These are phyloP conservation scores for Neltuma alba DNA, from an alignment of 306 rosid genomes.

Conservation along the genomic window DNA sequence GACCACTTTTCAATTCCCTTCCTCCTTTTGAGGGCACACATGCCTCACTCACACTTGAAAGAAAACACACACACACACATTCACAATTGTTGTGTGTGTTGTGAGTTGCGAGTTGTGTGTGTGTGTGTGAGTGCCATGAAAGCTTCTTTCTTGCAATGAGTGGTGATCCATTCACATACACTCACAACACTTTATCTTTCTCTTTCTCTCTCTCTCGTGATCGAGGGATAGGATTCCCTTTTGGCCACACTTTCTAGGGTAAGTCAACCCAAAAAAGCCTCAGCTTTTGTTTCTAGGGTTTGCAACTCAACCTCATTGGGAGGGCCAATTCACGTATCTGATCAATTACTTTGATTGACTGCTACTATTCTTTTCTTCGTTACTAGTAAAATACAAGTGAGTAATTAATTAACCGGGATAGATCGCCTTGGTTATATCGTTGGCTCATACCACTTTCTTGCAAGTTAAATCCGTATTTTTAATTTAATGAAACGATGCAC, in stretches of 20 bases:
- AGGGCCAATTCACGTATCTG: not conserved
- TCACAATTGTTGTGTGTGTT: not conserved
- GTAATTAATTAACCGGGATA: not conserved
- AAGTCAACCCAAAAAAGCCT: constrained; percentile 90
- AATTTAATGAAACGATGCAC: not conserved
- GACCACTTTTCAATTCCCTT: constrained; percentile 62
- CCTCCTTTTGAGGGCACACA: constrained; percentile 69
- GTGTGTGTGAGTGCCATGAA: constrained; percentile 33
- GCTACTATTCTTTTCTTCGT: not conserved
- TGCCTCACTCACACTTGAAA: constrained; percentile 35
- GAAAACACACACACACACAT: not conserved
- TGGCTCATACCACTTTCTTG: not conserved
- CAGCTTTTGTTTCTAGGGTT: constrained; percentile 33
- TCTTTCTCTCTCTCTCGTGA: constrained; percentile 48
- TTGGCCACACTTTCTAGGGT: constrained; percentile 74
- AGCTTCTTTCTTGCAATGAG: constrained; percentile 59
- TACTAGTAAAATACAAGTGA: not conserved
- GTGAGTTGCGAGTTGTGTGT: too few relatives aligned
- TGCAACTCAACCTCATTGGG: not conserved
- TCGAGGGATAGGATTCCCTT: constrained; percentile 78
- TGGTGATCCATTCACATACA: constrained; percentile 61
- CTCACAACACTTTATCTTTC: constrained; percentile 55
- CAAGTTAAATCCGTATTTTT: not conserved
- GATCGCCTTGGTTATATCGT: not conserved
- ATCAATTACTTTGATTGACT: not conserved